Evolutionary conservation across 495 filamentous ascomycete species (phyloP), one percentile per base, ranked within the genome.

Genomic region (Aspergillus wentii): DNA sequence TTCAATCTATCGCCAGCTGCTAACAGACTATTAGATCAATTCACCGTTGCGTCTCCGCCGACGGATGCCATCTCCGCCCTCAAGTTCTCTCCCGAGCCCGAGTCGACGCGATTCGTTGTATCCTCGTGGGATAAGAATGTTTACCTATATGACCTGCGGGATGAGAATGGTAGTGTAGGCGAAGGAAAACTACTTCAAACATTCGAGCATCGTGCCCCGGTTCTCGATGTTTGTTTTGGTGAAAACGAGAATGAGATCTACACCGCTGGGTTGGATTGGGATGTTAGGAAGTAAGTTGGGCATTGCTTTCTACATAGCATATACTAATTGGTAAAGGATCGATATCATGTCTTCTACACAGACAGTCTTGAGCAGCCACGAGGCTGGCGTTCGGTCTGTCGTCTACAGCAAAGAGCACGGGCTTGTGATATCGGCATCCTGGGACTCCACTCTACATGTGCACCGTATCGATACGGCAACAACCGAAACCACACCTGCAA

Each of bases 111-210:
- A 35, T 72, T 98, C 20, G 78, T 94, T 19, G 88, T 88, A 51
- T 85, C 91, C 8, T 98, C 91, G 38, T 98, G 92, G 92, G 92
- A 96, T 61, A 86, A 80, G 61, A 74, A 86, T 59, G 79, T 94
- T 17, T 94, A 95, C 61, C 76, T 94, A 28, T 98, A 98, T 71
- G 84, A 95, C 51, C 74, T 76, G 37, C 71, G 74, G 43, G 69
- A 73, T 30, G 78, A 81, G 26, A 74, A 78, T 42, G 78, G 75
- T 8, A 39, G 19, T 25, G 44, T 66, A 23, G 76, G 74, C 14
- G 72, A 78, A 38, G 78, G 76, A 4, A 69, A 67, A 36, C 73
- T 94, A 15, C 54, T 88, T 16, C 68, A 76, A 37, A 87, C 78
- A 47, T 88, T 83, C 56, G 80, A 86, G 60, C 83, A 92, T 58